Evolutionary conservation across 1,139 yeast species (phyloP).

Genomic region (Geotrichum carabidarum): DNA sequence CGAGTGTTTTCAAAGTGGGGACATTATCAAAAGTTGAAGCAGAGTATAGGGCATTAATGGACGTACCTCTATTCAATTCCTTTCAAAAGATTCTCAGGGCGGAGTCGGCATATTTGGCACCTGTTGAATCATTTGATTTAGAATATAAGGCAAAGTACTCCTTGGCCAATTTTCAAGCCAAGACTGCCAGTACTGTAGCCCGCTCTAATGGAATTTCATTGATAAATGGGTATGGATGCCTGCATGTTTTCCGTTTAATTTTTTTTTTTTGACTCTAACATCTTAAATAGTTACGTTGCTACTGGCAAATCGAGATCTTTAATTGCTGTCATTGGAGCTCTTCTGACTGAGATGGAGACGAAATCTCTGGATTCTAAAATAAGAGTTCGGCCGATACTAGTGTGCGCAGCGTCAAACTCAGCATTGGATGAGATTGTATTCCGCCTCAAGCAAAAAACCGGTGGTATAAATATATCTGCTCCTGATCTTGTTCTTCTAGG

Average conservation of each 20-base stretch:
- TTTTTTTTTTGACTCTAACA: background rate
- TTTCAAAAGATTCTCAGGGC: too few species aligned
- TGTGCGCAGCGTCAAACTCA: background rate
- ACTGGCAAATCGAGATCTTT: constrained; percentile 5
- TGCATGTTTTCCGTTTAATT: background rate
- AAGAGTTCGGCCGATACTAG: background rate
- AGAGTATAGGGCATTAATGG: background rate
- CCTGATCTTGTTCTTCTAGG: too few species aligned
- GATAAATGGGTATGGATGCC: constrained; percentile 5
- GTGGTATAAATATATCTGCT: too few species aligned
- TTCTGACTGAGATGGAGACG: background rate
- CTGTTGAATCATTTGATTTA: too few species aligned
- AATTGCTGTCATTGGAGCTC: background rate
- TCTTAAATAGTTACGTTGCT: background rate
- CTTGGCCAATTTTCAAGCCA: too few species aligned
- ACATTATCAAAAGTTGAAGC: background rate
- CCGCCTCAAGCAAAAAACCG: background rate
- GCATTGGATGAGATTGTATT: background rate
- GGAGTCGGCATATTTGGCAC: too few species aligned
- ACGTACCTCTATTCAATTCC: background rate
- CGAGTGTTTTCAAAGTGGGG: too few species aligned
- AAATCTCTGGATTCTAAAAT: background rate
- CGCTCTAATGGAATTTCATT: constrained; percentile 3
- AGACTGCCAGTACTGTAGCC: too few species aligned
- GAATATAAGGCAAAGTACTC: too few species aligned